Conservation (phyloP, 1,284 basidiomycete genomes). For the Anthracocystis panici-leucophaei region DNA sequence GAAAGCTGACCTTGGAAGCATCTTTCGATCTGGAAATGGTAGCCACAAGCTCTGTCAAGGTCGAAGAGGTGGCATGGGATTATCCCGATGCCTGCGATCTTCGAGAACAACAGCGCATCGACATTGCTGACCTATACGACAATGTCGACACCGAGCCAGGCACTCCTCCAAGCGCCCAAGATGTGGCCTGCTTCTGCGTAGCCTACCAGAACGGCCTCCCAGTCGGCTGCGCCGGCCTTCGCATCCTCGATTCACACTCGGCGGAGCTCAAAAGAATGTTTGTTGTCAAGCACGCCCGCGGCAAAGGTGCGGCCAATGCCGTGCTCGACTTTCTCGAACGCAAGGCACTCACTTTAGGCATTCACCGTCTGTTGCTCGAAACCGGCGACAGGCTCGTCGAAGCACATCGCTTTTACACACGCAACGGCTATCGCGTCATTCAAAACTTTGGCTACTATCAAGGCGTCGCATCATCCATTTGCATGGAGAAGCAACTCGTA, state of each 20-base stretch:
- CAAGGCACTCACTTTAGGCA: conserved; percentile 16
- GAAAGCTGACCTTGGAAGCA: no score
- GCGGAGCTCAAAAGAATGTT: conserved; percentile 46
- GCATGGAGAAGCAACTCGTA: conserved; percentile 30
- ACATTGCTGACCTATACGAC: conserved; percentile 27
- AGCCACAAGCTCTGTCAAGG: conserved; percentile 7
- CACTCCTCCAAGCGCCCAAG: conserved; percentile 21
- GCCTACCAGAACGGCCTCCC: conserved; percentile 23
- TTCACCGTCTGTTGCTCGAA: conserved; percentile 28
- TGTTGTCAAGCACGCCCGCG: conserved; percentile 29
- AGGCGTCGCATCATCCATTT: conserved; percentile 32
- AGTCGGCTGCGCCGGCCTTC: conserved; percentile 37
- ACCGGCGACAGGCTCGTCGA: conserved; percentile 35
- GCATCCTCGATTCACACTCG: conserved; percentile 18
- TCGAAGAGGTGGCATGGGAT: conserved; percentile 25
- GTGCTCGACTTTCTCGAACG: conserved; percentile 32
- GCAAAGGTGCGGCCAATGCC: conserved; percentile 33
- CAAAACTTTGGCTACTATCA: conserved; percentile 45
- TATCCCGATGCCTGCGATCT: conserved; percentile 30
- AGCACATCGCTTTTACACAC: conserved; percentile 39
- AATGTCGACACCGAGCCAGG: conserved; percentile 35
- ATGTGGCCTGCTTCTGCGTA: conserved; percentile 36
- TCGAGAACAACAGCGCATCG: conserved; percentile 32
- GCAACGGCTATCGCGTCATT: conserved; percentile 26
- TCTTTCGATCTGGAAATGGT: not conserved